Conservation (phyloP, 164 flowering plant species). For the Magnolia officinalis region DNA sequence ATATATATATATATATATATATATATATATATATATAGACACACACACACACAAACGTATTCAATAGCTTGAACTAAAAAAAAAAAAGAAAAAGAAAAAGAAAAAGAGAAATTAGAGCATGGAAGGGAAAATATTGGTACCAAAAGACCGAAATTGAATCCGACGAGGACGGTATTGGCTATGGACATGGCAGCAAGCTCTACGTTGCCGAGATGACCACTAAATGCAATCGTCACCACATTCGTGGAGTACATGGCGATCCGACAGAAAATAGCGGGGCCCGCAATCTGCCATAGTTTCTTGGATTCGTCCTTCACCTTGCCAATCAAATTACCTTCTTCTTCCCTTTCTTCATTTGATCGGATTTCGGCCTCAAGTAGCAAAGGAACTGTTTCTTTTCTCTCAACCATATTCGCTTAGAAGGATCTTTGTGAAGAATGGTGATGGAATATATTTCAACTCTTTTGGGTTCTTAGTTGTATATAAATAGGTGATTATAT, state of each 20-base stretch:
- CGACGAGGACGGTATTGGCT: constrained; percentile 46
- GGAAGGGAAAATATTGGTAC: constrained; percentile 10
- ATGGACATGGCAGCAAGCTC: constrained; percentile 63
- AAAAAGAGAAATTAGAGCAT: no score
- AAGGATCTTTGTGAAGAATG: no score
- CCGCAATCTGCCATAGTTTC: neutral
- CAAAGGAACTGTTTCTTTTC: neutral
- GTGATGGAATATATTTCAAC: no score
- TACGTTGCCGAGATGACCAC: constrained; percentile 64
- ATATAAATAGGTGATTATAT: no score
- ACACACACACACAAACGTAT: no score
- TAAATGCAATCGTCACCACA: constrained; percentile 54
- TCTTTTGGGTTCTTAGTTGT: no score
- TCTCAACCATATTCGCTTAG: no score
- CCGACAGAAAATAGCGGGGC: neutral
- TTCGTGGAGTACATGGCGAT: constrained; percentile 28
- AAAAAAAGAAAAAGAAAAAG: no score
- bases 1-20: no score
- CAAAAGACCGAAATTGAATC: constrained; percentile 49
- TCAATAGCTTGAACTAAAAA: no score
- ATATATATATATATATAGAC: no score
- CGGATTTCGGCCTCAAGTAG: neutral
- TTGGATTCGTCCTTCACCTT: neutral
- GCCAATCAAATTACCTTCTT: neutral
- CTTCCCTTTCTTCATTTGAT: neutral